These are phyloP conservation scores for Cladophialophora psammophila DNA, from an alignment of 2,329 filamentous ascomycete species.

Conservation along the genomic window DNA sequence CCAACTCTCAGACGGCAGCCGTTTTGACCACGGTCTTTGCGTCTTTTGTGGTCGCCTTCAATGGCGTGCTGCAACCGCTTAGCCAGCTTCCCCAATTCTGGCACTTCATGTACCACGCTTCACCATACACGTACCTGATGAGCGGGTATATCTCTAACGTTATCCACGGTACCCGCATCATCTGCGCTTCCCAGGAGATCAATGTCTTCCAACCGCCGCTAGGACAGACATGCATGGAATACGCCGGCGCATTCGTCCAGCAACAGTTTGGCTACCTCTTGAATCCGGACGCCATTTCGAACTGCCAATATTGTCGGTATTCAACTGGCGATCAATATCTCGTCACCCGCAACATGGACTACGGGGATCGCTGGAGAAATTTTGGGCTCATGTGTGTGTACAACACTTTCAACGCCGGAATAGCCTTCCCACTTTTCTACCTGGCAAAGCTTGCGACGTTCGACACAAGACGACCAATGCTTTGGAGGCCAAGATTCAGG, in stretches of 20 bases:
- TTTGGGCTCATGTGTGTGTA: conserved; percentile 69
- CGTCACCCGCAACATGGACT: conserved; percentile 57
- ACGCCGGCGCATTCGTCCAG: conserved; percentile 56
- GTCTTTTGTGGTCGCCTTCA: conserved; percentile 75
- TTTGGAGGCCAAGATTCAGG: background rate
- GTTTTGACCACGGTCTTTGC: conserved; percentile 79
- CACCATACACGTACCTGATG: conserved; percentile 73
- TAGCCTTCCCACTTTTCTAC: conserved; percentile 7
- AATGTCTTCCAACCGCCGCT: conserved; percentile 70
- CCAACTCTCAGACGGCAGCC: conserved; percentile 69
- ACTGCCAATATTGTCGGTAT: conserved; percentile 60
- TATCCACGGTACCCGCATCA: conserved; percentile 59
- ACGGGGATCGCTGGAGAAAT: conserved; percentile 70
- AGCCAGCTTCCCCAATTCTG: conserved; percentile 69
- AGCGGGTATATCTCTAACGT: conserved; percentile 50
- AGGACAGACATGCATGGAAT: conserved; percentile 68
- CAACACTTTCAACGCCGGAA: conserved; percentile 62
- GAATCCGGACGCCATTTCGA: conserved; percentile 51
- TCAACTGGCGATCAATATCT: conserved; percentile 50
- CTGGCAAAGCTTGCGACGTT: background rate
- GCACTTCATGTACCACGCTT: conserved; percentile 69
- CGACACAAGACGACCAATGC: background rate
- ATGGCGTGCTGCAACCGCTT: conserved; percentile 71
- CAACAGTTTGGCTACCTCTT: conserved; percentile 51
- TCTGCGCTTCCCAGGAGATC: conserved; percentile 63